Base-by-base conservation (phyloP, 371 early-diverging fungal genomes). In the Catenaria anguillulae region DNA sequence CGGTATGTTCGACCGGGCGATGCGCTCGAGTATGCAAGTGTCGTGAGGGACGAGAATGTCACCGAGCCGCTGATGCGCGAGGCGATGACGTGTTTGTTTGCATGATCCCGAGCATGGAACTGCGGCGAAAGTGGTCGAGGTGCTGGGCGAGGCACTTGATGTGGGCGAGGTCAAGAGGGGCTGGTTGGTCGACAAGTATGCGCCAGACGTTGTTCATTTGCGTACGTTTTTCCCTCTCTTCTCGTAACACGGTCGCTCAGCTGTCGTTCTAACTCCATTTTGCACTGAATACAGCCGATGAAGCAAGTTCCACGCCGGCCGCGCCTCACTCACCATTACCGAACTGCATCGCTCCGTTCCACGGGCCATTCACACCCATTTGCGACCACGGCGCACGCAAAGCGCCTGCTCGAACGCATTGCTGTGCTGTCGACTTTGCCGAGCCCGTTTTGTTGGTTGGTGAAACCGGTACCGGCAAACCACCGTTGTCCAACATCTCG, bases 381-480 rank as follows among this genome's bases (percentile, higher is more conserved):
- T 29, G 52, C 52, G 52, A 77, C 73, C n/a, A 92, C 92, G 6
- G 76, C 76, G 1, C 89, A 88, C 64, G 81, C 92, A 17, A 68
- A 81, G 26, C 80, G 84, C 33, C 67, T 89, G 35, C 67, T 97
- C 71, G 95, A 97, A 69, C 78, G 82, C 45, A 75, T 97, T 40
- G 87, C 93, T 15, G 84, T 87, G 1, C 81, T 85, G 60, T 85
- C 90, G 24, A 23, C 33, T 4, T 70, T 89, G 60, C 80, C 24
- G 95, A 94, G 69, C 93, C 97, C 23, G 85, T 92, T 0, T 71
- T 99, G 33, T 74, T 99, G 4, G 87, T 98, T 4, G 99, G 99
- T 62, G 99, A 99, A 70, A 99, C 99, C 0, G 99, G 99, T 56
- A 92, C 95, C 1, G 99, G 99, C 62, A 99, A 99, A 74, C 99